phyloP scores from a whole-genome alignment of 257 asterid species.

The Scutellaria barbata region DNA sequence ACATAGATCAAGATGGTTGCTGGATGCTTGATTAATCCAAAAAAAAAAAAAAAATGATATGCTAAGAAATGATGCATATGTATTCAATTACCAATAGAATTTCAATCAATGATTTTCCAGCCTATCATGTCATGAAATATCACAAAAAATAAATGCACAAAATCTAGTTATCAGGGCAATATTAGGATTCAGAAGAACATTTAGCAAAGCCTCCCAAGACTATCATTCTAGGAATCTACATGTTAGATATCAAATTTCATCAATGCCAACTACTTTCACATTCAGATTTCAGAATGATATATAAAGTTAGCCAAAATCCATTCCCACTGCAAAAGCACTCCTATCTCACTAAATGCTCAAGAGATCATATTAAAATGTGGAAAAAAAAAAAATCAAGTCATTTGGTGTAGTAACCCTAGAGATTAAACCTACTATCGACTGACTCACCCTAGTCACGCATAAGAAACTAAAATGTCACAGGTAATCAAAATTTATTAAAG shows the following conservation, averaged over 20 bases:
- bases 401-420: background rate
- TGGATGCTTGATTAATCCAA: slow-evolving; percentile 4
- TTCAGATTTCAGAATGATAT: slow-evolving; percentile 17
- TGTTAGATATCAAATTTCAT: slow-evolving; percentile 11
- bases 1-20: slow-evolving; percentile 31
- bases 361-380: background rate
- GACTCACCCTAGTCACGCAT: background rate
- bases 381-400: background rate
- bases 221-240: background rate
- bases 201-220: slow-evolving; percentile 2
- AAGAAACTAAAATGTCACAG: background rate
- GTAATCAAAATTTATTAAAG: background rate
- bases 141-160: slow-evolving; percentile 25
- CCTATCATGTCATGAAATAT: slow-evolving; percentile 7
- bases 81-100: background rate
- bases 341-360: slow-evolving; percentile 11
- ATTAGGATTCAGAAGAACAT: slow-evolving; percentile 10
- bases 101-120: background rate
- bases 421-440: background rate
- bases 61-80: slow-evolving; percentile 17
- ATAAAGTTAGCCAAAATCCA: background rate
- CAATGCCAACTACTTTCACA: background rate
- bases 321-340: slow-evolving; percentile 2
- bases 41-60: background rate
- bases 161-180: slow-evolving; percentile 11